Evolutionary conservation across 2,329 filamentous ascomycete genomes (phyloP).

Genomic region (Trichothecium sympodiale): DNA sequence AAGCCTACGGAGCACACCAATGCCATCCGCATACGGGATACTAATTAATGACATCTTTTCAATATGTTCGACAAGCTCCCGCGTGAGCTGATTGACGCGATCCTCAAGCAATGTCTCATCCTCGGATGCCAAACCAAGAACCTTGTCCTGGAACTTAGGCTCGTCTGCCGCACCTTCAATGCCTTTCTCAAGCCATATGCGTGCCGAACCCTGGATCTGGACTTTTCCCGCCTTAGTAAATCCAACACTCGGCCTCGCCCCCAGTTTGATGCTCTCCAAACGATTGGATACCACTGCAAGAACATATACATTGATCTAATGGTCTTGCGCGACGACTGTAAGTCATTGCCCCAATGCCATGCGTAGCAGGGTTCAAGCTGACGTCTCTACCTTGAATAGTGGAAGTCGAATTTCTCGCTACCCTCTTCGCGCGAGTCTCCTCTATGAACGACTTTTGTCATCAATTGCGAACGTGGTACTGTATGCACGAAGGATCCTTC

Average conservation of each 20-base stretch:
- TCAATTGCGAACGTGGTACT: constrained; percentile 31
- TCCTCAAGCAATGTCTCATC: constrained; percentile 31
- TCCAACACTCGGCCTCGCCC: constrained; percentile 20
- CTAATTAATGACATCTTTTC: no score
- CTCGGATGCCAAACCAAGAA: constrained; percentile 33
- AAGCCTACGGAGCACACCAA: no score
- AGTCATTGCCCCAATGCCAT: constrained; percentile 7
- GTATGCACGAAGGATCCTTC: constrained; percentile 36
- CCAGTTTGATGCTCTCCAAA: constrained; percentile 28
- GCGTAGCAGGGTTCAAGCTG: neutral
- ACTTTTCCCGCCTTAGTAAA: constrained; percentile 35
- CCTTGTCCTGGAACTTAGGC: constrained; percentile 29
- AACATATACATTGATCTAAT: constrained; percentile 40
- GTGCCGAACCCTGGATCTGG: constrained; percentile 36
- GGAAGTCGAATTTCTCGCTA: constrained; percentile 35
- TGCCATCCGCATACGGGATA: no score
- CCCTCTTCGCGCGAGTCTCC: constrained; percentile 33
- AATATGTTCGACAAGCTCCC: constrained; percentile 31
- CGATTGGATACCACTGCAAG: constrained; percentile 34
- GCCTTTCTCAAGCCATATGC: constrained; percentile 31
- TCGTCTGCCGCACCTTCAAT: constrained; percentile 39
- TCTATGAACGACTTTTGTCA: constrained; percentile 33
- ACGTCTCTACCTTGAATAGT: constrained; percentile 18
- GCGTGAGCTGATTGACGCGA: constrained; percentile 33
- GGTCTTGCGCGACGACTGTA: constrained; percentile 40